Conservation (phyloP, 2,329 filamentous ascomycete genomes). For the Apiospora phragmitis region DNA sequence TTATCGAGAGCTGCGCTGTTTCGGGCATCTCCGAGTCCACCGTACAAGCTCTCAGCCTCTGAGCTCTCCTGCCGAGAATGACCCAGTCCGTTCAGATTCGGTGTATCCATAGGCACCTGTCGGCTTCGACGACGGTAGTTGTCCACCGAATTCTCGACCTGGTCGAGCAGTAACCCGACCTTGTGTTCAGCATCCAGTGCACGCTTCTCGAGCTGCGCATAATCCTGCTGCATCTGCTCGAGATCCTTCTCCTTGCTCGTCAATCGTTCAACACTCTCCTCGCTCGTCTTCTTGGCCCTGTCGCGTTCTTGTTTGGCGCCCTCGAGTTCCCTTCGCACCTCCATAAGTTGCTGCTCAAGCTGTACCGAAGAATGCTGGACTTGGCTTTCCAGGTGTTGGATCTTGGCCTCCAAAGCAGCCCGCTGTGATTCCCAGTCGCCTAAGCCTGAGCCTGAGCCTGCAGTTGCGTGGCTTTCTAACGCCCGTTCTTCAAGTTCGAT, state of each 20-base stretch:
- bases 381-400: slow-evolving; percentile 69
- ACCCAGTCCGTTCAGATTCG: slow-evolving; percentile 28
- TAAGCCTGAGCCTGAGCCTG: slow-evolving; percentile 28
- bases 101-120: slow-evolving; percentile 48
- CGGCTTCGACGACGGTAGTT: slow-evolving; percentile 84
- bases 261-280: slow-evolving; percentile 61
- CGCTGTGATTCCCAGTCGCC: slow-evolving; percentile 75
- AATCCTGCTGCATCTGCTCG: slow-evolving; percentile 81
- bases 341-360: slow-evolving; percentile 70
- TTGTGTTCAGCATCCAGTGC: slow-evolving; percentile 90
- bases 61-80: slow-evolving; percentile 57
- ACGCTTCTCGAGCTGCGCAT: slow-evolving; percentile 76
- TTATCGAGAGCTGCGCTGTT: slow-evolving; percentile 78
- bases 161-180: slow-evolving; percentile 88
- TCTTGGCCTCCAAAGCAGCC: slow-evolving; percentile 63
- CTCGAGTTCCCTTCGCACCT: slow-evolving; percentile 69
- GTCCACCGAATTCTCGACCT: slow-evolving; percentile 91
- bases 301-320: slow-evolving; percentile 69
- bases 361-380: slow-evolving; percentile 64
- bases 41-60: slow-evolving; percentile 65
- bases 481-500: slow-evolving; percentile 61
- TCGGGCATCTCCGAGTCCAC: slow-evolving; percentile 53
- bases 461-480: slow-evolving; percentile 43
- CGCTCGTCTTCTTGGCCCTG: slow-evolving; percentile 48
- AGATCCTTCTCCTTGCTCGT: slow-evolving; percentile 65